A percentile compares a stretch with the other conserved stretches of the same genome.
These are phyloP conservation scores for Vaccinium vitisidaea DNA, from an alignment of 148 eudicot genomes.

Conservation along the genomic window DNA sequence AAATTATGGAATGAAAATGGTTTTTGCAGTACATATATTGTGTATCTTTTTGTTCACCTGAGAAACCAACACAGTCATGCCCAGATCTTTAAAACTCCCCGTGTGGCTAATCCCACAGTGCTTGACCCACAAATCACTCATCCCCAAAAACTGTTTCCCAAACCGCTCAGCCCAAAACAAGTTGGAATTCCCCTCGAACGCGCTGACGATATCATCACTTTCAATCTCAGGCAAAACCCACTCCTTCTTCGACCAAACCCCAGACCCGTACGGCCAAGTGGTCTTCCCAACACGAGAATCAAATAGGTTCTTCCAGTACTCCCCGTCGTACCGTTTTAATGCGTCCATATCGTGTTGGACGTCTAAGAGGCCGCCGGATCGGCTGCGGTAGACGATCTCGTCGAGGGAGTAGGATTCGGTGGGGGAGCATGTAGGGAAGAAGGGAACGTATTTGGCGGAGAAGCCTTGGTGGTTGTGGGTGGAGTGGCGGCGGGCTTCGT, in stretches of 20 bases:
- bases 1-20: too few species aligned
- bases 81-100: constrained; percentile 81
- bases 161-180: constrained; percentile 86
- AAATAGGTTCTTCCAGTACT: constrained; percentile 66
- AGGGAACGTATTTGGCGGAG: constrained; percentile 80
- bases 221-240: constrained; percentile 90
- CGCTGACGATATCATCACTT: constrained; percentile 50
- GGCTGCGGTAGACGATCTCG: constrained; percentile 82
- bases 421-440: constrained; percentile 39
- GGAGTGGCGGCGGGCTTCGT: constrained; percentile 63
- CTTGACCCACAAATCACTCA: constrained; percentile 93
- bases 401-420: constrained; percentile 86
- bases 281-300: constrained; percentile 82
- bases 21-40: too few species aligned
- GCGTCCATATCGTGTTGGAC: constrained; percentile 80
- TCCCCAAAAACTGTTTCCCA: constrained; percentile 77
- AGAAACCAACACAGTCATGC: constrained; percentile 91
- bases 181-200: constrained; percentile 59
- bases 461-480: constrained; percentile 41
- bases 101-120: constrained; percentile 96
- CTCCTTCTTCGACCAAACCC: constrained; percentile 90
- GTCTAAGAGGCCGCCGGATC: constrained; percentile 78
- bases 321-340: constrained; percentile 51
- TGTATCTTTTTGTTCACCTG: constrained; percentile 23
- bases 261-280: constrained; percentile 56